A percentile compares a stretch with the other conserved stretches of the same genome.
phyloP scores from a whole-genome alignment of 2,329 filamentous ascomycete species.

The Colletotrichum kahawae region DNA sequence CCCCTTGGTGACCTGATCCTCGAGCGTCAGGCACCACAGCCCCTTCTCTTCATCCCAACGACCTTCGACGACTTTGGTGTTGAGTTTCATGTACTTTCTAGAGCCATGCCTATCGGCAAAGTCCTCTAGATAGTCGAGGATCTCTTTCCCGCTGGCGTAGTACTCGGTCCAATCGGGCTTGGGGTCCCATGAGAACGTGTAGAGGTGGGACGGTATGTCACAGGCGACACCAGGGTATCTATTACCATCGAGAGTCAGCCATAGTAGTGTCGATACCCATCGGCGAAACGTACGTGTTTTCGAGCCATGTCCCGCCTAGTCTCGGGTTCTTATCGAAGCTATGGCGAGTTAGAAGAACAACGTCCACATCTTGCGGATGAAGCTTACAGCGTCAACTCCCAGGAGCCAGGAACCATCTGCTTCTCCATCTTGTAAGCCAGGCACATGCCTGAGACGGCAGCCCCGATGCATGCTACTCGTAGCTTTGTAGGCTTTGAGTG shows the following conservation, averaged over 20 bases:
- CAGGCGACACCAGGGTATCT: constrained; percentile 23
- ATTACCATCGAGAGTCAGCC: background rate
- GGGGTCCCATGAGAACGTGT: constrained; percentile 28
- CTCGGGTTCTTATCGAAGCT: constrained; percentile 36
- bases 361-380: background rate
- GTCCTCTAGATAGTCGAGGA: constrained; percentile 36
- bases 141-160: constrained; percentile 31
- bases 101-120: constrained; percentile 34
- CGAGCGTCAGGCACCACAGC: constrained; percentile 37
- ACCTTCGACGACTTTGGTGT: constrained; percentile 45
- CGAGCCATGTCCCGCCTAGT: constrained; percentile 31
- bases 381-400: constrained; percentile 30
- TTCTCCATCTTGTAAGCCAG: constrained; percentile 34
- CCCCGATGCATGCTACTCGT: constrained; percentile 33
- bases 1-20: constrained; percentile 27
- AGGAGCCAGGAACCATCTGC: constrained; percentile 31
- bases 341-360: background rate
- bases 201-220: constrained; percentile 23
- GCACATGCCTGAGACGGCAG: constrained; percentile 32
- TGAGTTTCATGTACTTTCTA: constrained; percentile 47
- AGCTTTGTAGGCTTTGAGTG: constrained; percentile 40
- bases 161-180: constrained; percentile 34
- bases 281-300: constrained; percentile 26
- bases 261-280: background rate
- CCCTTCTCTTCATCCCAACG: constrained; percentile 47